phyloP scores from a whole-genome alignment of 202 grass and related monocot species.

The Dendrocalamus latiflorus region DNA sequence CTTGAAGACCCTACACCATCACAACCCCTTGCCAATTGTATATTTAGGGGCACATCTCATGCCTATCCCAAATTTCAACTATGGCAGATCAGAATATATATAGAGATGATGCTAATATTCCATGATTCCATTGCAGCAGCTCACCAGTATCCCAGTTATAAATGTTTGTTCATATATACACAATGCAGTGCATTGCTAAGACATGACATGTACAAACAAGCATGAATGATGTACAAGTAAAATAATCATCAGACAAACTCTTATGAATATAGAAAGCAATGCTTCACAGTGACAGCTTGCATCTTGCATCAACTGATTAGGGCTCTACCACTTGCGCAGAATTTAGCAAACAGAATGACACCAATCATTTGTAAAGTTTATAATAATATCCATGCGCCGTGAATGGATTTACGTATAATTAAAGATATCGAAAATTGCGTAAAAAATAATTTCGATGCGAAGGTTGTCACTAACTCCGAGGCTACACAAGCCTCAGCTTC shows the following conservation, averaged over 20 bases:
- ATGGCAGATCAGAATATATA: slow-evolving; percentile 31
- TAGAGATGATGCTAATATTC: slow-evolving; percentile 42
- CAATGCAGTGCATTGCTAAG: slow-evolving; percentile 10
- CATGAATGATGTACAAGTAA: slow-evolving; percentile 37
- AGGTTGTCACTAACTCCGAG: slow-evolving; percentile 37
- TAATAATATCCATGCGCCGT: not conserved
- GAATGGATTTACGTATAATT: not conserved
- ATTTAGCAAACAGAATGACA: slow-evolving; percentile 58
- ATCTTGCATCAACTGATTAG: slow-evolving; percentile 26
- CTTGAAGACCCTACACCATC: slow-evolving; percentile 40
- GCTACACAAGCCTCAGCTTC: slow-evolving; percentile 44
- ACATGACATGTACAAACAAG: slow-evolving; percentile 34
- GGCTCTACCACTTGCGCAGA: slow-evolving; percentile 37
- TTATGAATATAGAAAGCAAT: slow-evolving; percentile 25
- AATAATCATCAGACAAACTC: slow-evolving; percentile 40
- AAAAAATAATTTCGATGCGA: not conserved
- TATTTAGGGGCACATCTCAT: slow-evolving; percentile 46
- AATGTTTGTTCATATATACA: slow-evolving; percentile 8
- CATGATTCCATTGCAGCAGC: slow-evolving; percentile 40
- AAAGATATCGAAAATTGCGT: not conserved
- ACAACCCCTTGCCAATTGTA: slow-evolving; percentile 34
- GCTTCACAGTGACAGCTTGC: slow-evolving; percentile 14
- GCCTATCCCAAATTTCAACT: slow-evolving; percentile 53
- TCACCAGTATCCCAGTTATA: slow-evolving; percentile 48
- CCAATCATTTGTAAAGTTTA: slow-evolving; percentile 30